These are phyloP conservation scores for Eucalyptus curtisii DNA, from an alignment of 345 rosid species.

Conservation along the genomic window DNA sequence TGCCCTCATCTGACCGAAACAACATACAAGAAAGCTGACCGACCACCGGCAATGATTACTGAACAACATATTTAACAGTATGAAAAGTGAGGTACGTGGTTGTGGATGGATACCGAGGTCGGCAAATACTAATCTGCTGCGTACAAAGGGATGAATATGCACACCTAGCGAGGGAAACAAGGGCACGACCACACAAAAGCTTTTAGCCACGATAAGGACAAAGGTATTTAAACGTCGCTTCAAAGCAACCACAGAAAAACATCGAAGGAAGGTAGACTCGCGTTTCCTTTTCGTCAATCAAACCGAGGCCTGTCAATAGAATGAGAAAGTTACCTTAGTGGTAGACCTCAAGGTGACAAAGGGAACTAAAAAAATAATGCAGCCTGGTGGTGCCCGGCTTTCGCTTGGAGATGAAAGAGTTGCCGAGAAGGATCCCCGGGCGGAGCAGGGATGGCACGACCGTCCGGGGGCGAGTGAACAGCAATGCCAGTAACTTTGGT, in stretches of 20 bases:
- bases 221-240: neutral
- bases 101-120: neutral
- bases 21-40: neutral
- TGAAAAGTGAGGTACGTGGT: neutral
- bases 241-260: neutral
- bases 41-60: neutral
- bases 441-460: neutral
- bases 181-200: neutral
- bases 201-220: neutral
- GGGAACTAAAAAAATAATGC: neutral
- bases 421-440: neutral
- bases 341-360: neutral
- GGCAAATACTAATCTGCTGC: neutral
- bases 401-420: neutral
- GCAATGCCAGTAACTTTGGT: neutral
- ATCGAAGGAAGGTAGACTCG: neutral
- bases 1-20: neutral
- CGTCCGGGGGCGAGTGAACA: neutral
- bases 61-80: neutral
- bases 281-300: neutral
- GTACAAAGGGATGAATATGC: neutral
- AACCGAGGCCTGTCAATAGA: neutral
- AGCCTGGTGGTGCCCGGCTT: neutral
- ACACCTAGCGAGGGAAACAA: neutral
- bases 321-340: neutral